Evolutionary conservation across 2,329 filamentous ascomycete species (phyloP).

Genomic region (Fusarium siculi): DNA sequence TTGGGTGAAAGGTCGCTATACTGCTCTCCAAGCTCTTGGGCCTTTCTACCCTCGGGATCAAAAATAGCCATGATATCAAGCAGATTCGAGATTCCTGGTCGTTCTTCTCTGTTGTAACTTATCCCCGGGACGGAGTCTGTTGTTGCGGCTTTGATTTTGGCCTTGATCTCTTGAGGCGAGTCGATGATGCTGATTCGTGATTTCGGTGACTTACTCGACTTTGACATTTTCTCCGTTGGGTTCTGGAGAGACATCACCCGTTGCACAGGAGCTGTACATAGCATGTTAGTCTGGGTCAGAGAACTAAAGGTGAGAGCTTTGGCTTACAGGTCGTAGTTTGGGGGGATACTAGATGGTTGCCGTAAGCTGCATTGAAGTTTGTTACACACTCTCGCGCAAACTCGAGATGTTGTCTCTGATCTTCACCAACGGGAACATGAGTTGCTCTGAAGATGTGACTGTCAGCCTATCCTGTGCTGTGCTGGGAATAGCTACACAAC

Average conservation of each 20-base stretch:
- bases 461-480: background rate
- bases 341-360: slow-evolving; percentile 71
- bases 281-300: background rate
- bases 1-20: slow-evolving; percentile 53
- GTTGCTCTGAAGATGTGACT: slow-evolving; percentile 71
- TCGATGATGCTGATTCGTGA: slow-evolving; percentile 90
- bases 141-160: slow-evolving; percentile 77
- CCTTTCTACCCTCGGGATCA: slow-evolving; percentile 55
- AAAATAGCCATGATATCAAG: slow-evolving; percentile 82
- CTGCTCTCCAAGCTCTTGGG: slow-evolving; percentile 53
- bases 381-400: slow-evolving; percentile 87
- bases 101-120: slow-evolving; percentile 73
- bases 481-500: background rate
- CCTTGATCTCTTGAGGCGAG: slow-evolving; percentile 67
- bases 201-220: slow-evolving; percentile 76
- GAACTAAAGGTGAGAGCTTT: background rate
- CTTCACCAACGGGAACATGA: slow-evolving; percentile 95
- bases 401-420: slow-evolving; percentile 93
- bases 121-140: slow-evolving; percentile 78
- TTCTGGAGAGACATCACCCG: slow-evolving; percentile 90
- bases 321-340: slow-evolving; percentile 75
- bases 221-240: slow-evolving; percentile 91
- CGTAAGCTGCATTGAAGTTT: slow-evolving; percentile 85
- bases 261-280: slow-evolving; percentile 72
- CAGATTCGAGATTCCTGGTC: slow-evolving; percentile 90